Conservation (phyloP, 2,329 filamentous ascomycete genomes). For the Venturia effusa region DNA sequence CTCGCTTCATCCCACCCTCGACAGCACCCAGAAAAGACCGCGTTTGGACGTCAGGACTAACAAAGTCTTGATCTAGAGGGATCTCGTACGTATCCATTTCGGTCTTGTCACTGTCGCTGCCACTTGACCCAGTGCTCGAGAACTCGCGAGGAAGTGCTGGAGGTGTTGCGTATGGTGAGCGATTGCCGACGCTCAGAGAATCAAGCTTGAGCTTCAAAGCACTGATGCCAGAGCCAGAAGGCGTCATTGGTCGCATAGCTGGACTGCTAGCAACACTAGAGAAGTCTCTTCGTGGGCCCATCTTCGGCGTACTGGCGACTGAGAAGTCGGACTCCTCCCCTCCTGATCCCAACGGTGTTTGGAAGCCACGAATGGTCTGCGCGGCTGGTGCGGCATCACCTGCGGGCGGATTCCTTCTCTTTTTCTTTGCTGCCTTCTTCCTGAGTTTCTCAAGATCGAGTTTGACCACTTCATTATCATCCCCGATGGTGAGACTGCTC, state of each 20-base stretch:
- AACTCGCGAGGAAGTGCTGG: constrained; percentile 22
- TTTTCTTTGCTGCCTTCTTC: constrained; percentile 28
- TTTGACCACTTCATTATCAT: constrained; percentile 17
- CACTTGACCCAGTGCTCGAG: constrained; percentile 47
- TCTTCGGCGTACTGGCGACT: constrained; percentile 29
- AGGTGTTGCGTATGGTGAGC: constrained; percentile 15
- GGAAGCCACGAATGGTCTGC: constrained; percentile 36
- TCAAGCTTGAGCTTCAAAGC: constrained; percentile 75
- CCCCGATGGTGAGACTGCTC: not conserved
- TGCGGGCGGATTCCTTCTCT: constrained; percentile 25
- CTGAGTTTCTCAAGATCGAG: constrained; percentile 27
- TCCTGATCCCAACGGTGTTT: constrained; percentile 40
- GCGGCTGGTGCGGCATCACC: constrained; percentile 26
- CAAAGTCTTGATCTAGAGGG: constrained; percentile 72
- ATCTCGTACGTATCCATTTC: constrained; percentile 80
- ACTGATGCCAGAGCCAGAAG: constrained; percentile 61
- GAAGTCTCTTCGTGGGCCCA: constrained; percentile 33
- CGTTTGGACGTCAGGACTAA: constrained; percentile 47
- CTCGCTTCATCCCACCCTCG: constrained; percentile 45
- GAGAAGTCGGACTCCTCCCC: constrained; percentile 46
- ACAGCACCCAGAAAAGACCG: constrained; percentile 23
- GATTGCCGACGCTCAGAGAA: constrained; percentile 54
- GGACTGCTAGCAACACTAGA: constrained; percentile 41
- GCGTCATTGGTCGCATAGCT: constrained; percentile 38
- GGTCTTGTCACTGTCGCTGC: constrained; percentile 52